Conservation (phyloP, 495 filamentous ascomycete species). For the Neurospora sp. region DNA sequence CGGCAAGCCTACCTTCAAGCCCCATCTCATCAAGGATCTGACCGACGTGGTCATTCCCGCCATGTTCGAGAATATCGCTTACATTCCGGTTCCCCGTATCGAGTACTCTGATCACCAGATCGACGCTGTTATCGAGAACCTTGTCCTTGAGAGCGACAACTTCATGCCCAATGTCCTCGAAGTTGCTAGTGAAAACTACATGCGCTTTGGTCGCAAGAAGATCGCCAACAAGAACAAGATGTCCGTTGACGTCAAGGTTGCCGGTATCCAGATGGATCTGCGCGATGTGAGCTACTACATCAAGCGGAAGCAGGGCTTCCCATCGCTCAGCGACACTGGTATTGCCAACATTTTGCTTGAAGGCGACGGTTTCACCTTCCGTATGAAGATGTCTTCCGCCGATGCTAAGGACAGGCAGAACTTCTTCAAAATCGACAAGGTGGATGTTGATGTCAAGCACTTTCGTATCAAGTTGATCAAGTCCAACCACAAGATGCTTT, state of each 20-base stretch:
- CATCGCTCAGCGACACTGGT: slow-evolving; percentile 77
- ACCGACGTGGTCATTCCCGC: slow-evolving; percentile 77
- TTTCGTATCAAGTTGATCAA: slow-evolving; percentile 84
- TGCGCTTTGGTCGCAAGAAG: slow-evolving; percentile 87
- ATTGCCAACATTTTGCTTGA: slow-evolving; percentile 84
- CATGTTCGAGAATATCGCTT: slow-evolving; percentile 77
- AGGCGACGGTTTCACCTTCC: slow-evolving; percentile 83
- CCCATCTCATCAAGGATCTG: slow-evolving; percentile 80
- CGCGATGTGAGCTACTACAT: slow-evolving; percentile 90
- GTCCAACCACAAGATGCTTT: slow-evolving; percentile 88
- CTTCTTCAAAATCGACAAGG: slow-evolving; percentile 91
- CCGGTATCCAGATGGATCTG: slow-evolving; percentile 81
- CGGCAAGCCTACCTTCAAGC: slow-evolving; percentile 84
- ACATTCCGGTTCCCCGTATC: slow-evolving; percentile 88
- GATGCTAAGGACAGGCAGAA: slow-evolving; percentile 64
- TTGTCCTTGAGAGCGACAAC: slow-evolving; percentile 93
- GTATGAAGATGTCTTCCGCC: slow-evolving; percentile 75
- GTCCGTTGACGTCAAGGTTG: slow-evolving; percentile 71
- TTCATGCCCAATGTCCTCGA: slow-evolving; percentile 93
- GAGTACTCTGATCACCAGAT: slow-evolving; percentile 81
- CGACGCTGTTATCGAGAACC: slow-evolving; percentile 86
- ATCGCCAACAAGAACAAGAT: slow-evolving; percentile 63
- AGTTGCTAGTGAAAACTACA: slow-evolving; percentile 86
- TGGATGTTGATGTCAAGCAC: slow-evolving; percentile 73
- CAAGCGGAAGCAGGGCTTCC: slow-evolving; percentile 93